Percentiles rank a stretch among this genome's conserved stretches.
Evolutionary conservation across 148 eudicot genomes (phyloP).

Genomic region (Beta vulgaris): DNA sequence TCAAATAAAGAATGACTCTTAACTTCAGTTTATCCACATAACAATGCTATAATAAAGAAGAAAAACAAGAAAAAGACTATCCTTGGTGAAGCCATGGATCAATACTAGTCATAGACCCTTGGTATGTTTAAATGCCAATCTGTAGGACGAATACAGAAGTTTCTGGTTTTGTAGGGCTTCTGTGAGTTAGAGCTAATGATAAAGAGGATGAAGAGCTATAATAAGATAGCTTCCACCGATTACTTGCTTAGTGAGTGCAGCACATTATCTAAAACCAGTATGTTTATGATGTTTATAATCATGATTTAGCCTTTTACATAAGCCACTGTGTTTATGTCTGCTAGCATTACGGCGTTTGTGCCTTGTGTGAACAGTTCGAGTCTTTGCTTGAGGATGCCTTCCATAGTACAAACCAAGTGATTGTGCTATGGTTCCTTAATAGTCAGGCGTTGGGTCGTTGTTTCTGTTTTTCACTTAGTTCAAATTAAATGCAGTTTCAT

Average conservation of each 20-base stretch:
- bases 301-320: neutral
- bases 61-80: too few species aligned
- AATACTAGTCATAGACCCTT: too few species aligned
- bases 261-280: neutral
- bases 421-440: neutral
- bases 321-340: neutral
- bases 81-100: neutral
- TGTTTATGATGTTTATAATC: neutral
- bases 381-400: constrained; percentile 1
- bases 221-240: neutral
- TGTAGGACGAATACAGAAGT: neutral
- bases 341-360: neutral
- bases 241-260: neutral
- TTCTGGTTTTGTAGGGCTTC: neutral
- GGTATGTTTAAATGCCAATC: neutral
- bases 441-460: neutral
- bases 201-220: too few species aligned
- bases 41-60: too few species aligned
- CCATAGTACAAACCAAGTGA: neutral
- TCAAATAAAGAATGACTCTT: neutral
- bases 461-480: neutral
- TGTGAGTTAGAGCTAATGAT: too few species aligned
- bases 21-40: neutral
- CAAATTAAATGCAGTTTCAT: neutral
- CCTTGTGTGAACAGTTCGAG: neutral